Conservation (phyloP, 1,139 yeast species). For the Suhomyces chickasaworum region DNA sequence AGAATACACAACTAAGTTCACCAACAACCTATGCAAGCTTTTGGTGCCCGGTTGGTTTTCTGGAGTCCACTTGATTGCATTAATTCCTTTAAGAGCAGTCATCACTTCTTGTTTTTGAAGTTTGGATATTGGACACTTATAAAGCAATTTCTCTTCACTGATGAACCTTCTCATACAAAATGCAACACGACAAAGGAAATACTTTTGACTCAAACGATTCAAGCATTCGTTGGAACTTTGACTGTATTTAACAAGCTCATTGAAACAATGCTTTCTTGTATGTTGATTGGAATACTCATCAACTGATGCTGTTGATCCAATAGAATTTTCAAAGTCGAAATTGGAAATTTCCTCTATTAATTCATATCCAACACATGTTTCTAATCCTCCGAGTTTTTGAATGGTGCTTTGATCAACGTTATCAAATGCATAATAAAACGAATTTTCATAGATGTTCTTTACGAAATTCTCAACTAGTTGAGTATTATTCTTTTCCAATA, state of each 20-base stretch:
- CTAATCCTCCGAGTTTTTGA: constrained; percentile 3
- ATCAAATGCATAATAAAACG: constrained; percentile 53
- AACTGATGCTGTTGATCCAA: constrained; percentile 38
- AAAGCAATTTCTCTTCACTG: constrained; percentile 34
- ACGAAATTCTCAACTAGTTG: constrained; percentile 46
- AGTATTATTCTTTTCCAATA: constrained; percentile 27
- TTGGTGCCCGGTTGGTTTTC: constrained; percentile 10
- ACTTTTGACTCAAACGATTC: constrained; percentile 24
- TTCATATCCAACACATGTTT: constrained; percentile 3
- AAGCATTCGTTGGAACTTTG: constrained; percentile 20
- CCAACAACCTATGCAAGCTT: constrained; percentile 25
- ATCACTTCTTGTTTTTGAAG: constrained; percentile 39
- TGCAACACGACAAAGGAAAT: constrained; percentile 33
- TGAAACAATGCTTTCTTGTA: constrained; percentile 36
- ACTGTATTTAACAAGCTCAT: constrained; percentile 34
- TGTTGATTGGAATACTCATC: constrained; percentile 25
- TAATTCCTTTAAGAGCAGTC: constrained; percentile 31
- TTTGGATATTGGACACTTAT: constrained; percentile 37
- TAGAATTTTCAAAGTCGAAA: constrained; percentile 30
- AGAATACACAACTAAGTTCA: constrained; percentile 30
- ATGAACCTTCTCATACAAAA: constrained; percentile 39
- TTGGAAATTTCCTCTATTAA: constrained; percentile 22
- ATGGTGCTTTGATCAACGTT: constrained; percentile 35
- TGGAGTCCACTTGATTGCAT: constrained; percentile 11
- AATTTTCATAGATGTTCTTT: constrained; percentile 31